Evolutionary conservation across 2,329 filamentous ascomycete genomes (phyloP).

Genomic region (Ophiocordyceps camponoti-leonardi): DNA sequence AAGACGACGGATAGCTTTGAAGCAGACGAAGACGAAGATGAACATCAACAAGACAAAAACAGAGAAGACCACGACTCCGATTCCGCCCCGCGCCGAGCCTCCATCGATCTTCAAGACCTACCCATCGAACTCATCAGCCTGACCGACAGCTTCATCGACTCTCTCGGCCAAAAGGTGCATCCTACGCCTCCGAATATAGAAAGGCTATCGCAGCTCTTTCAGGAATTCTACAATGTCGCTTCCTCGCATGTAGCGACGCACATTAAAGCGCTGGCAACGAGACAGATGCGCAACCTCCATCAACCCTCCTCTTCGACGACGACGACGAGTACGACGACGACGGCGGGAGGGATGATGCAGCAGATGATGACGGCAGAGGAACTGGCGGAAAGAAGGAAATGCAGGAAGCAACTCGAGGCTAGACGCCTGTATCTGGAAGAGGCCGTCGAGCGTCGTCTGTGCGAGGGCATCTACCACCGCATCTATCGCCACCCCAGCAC

Average conservation of each 20-base stretch:
- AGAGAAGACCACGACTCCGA: not conserved
- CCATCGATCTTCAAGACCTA: slow-evolving; percentile 69
- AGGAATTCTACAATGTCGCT: slow-evolving; percentile 79
- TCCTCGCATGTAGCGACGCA: slow-evolving; percentile 75
- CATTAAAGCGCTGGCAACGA: slow-evolving; percentile 60
- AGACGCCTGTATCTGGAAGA: slow-evolving; percentile 71
- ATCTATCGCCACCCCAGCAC: slow-evolving; percentile 87
- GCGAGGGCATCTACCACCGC: slow-evolving; percentile 69
- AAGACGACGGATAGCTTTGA: not conserved
- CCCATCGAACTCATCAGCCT: slow-evolving; percentile 87
- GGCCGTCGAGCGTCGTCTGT: slow-evolving; percentile 72
- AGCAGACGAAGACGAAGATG: not conserved
- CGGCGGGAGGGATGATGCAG: slow-evolving; percentile 36
- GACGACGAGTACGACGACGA: no score
- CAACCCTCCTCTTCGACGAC: no score
- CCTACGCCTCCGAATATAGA: slow-evolving; percentile 71
- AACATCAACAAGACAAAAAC: not conserved
- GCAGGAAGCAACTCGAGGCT: slow-evolving; percentile 58
- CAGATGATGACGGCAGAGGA: slow-evolving; percentile 88
- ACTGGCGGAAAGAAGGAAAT: slow-evolving; percentile 61
- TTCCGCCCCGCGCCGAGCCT: slow-evolving; percentile 18
- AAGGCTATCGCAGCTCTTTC: slow-evolving; percentile 69
- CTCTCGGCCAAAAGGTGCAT: slow-evolving; percentile 73
- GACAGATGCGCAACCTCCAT: slow-evolving; percentile 57
- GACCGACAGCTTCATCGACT: slow-evolving; percentile 86